These are phyloP conservation scores for Syzygium malaccense DNA, from an alignment of 441 rosid genomes.

Conservation along the genomic window DNA sequence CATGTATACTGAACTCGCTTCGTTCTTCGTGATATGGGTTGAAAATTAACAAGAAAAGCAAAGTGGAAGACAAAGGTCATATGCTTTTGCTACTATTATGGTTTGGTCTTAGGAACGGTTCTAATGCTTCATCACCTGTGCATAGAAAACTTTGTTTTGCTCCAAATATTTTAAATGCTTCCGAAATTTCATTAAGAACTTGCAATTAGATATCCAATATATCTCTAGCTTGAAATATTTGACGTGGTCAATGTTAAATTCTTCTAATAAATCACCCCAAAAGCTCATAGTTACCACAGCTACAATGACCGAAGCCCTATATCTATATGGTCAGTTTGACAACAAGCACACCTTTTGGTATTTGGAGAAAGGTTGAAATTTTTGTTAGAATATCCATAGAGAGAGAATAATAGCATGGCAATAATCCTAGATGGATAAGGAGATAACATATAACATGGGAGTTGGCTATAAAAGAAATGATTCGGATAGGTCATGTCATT, in stretches of 20 bases:
- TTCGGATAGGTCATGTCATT: neutral
- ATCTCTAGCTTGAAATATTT: neutral
- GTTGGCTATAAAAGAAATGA: neutral
- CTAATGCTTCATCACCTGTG: neutral
- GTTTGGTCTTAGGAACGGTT: neutral
- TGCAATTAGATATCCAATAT: neutral
- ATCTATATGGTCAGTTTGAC: neutral
- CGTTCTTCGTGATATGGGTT: neutral
- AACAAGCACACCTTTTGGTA: neutral
- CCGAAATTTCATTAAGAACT: neutral
- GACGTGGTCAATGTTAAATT: neutral
- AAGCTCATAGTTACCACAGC: neutral
- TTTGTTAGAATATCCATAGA: neutral
- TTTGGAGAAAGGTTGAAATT: neutral
- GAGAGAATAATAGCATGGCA: neutral
- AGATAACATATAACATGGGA: neutral
- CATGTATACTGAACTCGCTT: neutral
- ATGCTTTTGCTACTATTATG: neutral
- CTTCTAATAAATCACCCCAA: neutral
- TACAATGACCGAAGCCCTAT: neutral
- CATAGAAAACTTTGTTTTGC: neutral
- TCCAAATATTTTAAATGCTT: neutral
- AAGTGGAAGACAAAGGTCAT: neutral
- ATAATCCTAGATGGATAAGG: neutral
- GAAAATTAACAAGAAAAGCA: neutral